Conservation (phyloP, 306 rosid genomes). For the Gynostemma pentaphyllum region DNA sequence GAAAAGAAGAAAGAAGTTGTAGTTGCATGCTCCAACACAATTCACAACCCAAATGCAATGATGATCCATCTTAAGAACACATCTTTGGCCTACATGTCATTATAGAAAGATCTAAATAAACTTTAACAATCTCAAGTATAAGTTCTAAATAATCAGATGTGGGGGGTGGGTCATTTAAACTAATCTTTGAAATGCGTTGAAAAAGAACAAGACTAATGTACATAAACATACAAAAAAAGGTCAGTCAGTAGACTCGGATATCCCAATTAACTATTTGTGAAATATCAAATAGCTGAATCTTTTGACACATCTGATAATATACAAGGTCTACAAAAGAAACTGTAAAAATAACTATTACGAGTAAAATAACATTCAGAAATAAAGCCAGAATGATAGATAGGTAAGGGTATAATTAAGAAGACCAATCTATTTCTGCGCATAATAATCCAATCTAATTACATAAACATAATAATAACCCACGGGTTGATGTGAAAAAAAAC, state of each 20-base stretch:
- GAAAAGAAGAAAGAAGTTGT: slow-evolving; percentile 86
- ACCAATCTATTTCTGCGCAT: background rate
- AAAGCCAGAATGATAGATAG: background rate
- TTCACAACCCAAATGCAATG: slow-evolving; percentile 96
- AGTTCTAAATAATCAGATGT: too few species aligned
- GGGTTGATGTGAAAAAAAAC: background rate
- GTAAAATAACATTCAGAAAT: background rate
- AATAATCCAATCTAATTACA: background rate
- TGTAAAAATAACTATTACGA: background rate
- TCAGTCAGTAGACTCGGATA: too few species aligned
- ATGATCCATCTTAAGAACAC: slow-evolving; percentile 99
- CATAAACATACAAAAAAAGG: too few species aligned
- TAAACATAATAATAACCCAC: background rate
- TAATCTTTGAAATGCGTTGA: too few species aligned
- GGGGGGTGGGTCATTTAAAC: too few species aligned
- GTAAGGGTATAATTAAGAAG: background rate
- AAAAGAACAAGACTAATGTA: too few species aligned
- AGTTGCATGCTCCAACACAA: slow-evolving; percentile 84
- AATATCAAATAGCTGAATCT: too few species aligned
- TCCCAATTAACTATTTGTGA: too few species aligned
- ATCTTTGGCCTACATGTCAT: slow-evolving; percentile 59
- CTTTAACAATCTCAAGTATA: background rate
- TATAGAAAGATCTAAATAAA: slow-evolving; percentile 6
- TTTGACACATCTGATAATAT: too few species aligned
- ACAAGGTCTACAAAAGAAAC: too few species aligned